Base-by-base conservation (phyloP, 164 flowering plant species). In the Macadamia integrifolia region DNA sequence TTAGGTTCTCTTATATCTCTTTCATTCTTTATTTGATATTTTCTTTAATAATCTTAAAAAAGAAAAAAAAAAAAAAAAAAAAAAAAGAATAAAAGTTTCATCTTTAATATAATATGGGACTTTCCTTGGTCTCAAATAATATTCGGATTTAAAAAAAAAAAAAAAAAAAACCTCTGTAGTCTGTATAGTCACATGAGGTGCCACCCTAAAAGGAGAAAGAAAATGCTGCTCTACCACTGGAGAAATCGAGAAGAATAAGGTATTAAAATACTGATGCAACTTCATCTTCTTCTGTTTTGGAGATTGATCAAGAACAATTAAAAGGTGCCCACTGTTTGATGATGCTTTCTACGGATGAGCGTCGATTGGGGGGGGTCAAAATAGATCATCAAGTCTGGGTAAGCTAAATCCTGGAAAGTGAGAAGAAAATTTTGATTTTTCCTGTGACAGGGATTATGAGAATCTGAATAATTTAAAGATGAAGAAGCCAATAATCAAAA, bases 181-280 rank as follows among this genome's bases (percentile, higher is more conserved):
- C 76, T 90, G 23, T 85, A 87, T 75, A 92, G 94, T 59, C 96
- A 92, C 70, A 87, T 92, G 96, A 84, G 84, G 69, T 83, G 82
- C 73, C 96, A 93, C 62, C 80, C 97, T 3, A 87, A 81, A 82
- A 71, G 29, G 69, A 78, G 58, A 87, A 81, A 8, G 91, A 88
- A 69, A 72, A 79, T 6, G 76, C 75, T 14, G 66, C 74, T 8
- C 82, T 35, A 5, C 40, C 40, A 35, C 40, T 80, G 61, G 63
- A 79, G 81, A 23, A 71, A 23, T 78, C 79, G 71, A 82, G 71
- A 61, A 80, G 79, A 62, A 61, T 49, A 30, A 80, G 75, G 83
- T 74, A 72, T 63, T 76, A 74, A 60, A 55, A 62, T 32, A 68
- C 42, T 63, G 77, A 53, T 43, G 72, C 75, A 31, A 79, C 80